phyloP scores from a whole-genome alignment of 2,329 filamentous ascomycete genomes.

The Lasiodiplodia sp. region DNA sequence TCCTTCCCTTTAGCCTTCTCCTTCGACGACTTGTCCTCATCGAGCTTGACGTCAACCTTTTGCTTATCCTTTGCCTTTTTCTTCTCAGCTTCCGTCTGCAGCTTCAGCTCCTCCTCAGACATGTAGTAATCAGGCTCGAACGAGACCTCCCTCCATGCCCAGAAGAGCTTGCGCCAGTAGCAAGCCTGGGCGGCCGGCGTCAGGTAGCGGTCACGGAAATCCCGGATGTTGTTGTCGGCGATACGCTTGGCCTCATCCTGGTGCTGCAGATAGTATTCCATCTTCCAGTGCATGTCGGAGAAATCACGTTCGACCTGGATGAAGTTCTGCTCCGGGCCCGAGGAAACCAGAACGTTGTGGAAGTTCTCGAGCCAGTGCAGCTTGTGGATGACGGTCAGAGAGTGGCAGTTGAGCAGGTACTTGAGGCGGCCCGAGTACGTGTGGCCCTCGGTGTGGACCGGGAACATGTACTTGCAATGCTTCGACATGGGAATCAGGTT shows the following conservation, averaged over 20 bases:
- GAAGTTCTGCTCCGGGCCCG: slow-evolving; percentile 59
- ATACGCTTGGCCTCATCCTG: slow-evolving; percentile 55
- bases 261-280: slow-evolving; percentile 46
- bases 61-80: slow-evolving; percentile 26
- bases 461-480: slow-evolving; percentile 36
- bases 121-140: slow-evolving; percentile 35
- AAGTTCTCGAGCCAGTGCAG: slow-evolving; percentile 60
- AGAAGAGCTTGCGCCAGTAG: slow-evolving; percentile 61
- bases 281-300: slow-evolving; percentile 46
- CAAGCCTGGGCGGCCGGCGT: slow-evolving; percentile 63
- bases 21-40: slow-evolving; percentile 19
- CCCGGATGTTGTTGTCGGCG: slow-evolving; percentile 56
- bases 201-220: slow-evolving; percentile 61
- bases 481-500: slow-evolving; percentile 35
- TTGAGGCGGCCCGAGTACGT: slow-evolving; percentile 44
- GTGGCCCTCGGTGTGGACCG: slow-evolving; percentile 37
- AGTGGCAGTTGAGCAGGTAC: slow-evolving; percentile 46
- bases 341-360: slow-evolving; percentile 53
- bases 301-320: slow-evolving; percentile 57
- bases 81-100: slow-evolving; percentile 17
- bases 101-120: slow-evolving; percentile 22
- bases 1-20: slow-evolving; percentile 19
- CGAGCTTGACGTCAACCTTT: slow-evolving; percentile 22
- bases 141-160: slow-evolving; percentile 47
- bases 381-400: slow-evolving; percentile 59